Conservation (phyloP, 2,329 filamentous ascomycete genomes). For the Camillea tinctor region DNA sequence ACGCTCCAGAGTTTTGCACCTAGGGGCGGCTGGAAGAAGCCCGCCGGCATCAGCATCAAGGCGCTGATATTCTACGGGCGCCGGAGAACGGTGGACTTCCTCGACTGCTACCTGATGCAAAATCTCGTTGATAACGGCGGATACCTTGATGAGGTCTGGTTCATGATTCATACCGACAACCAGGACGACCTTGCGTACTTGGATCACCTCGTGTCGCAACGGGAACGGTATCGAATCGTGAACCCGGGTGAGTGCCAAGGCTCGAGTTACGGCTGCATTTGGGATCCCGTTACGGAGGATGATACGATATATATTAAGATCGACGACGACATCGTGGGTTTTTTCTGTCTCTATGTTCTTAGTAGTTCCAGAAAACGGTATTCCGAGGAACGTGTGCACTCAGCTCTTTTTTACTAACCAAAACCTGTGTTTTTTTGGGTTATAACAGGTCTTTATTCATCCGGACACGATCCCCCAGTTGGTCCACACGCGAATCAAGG, state of each 20-base stretch:
- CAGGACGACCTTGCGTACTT: conserved; percentile 39
- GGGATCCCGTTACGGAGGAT: conserved; percentile 32
- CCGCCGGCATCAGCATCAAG: conserved; percentile 35
- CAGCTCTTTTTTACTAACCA: no score
- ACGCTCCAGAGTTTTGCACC: conserved; percentile 25
- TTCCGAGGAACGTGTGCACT: no score
- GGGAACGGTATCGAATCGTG: conserved; percentile 39
- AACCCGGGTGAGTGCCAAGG: conserved; percentile 34
- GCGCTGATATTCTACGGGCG: conserved; percentile 47
- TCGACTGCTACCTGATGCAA: conserved; percentile 46
- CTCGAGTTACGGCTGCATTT: conserved; percentile 36
- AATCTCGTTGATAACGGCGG: conserved; percentile 45
- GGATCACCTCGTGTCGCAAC: conserved; percentile 35
- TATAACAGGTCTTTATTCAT: conserved; percentile 29
- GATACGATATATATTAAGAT: conserved; percentile 44
- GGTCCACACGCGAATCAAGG: conserved; percentile 49
- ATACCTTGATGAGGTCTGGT: conserved; percentile 44
- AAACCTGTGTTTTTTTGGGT: no score
- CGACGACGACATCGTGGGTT: conserved; percentile 45
- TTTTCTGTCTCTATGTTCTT: neutral
- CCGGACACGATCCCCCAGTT: conserved; percentile 48
- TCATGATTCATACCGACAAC: conserved; percentile 42
- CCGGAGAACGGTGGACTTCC: conserved; percentile 41
- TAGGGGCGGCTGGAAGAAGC: conserved; percentile 29
- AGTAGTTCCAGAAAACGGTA: no score